phyloP scores from a whole-genome alignment of 2,329 filamentous ascomycete genomes.

The Balansia obtecta region DNA sequence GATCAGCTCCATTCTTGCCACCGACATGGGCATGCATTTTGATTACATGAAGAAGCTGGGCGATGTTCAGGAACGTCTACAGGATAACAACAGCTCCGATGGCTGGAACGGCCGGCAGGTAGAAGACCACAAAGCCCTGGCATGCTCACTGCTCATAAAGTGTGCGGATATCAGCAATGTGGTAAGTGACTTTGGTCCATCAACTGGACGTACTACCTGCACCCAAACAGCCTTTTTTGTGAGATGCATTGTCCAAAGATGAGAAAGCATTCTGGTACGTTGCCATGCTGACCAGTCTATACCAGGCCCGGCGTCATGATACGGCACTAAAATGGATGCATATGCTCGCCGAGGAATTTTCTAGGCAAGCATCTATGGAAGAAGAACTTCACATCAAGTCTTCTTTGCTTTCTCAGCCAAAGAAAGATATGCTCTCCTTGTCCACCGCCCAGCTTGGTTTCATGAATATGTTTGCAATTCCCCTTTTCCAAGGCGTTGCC shows the following conservation, averaged over 20 bases:
- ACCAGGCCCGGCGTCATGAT: slow-evolving; percentile 69
- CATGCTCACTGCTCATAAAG: slow-evolving; percentile 91
- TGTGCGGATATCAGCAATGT: slow-evolving; percentile 99
- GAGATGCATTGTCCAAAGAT: too few relatives aligned
- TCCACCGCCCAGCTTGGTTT: slow-evolving; percentile 86
- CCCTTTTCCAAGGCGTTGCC: slow-evolving; percentile 78
- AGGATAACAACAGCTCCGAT: slow-evolving; percentile 51
- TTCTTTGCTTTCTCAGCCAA: slow-evolving; percentile 72
- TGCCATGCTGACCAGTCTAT: background rate
- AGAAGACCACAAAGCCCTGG: slow-evolving; percentile 64
- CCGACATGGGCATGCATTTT: slow-evolving; percentile 94
- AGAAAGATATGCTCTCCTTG: slow-evolving; percentile 71
- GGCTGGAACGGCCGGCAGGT: slow-evolving; percentile 66
- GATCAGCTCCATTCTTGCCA: slow-evolving; percentile 95
- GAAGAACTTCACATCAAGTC: slow-evolving; percentile 75
- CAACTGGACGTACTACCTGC: too few relatives aligned
- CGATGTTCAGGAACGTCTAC: slow-evolving; percentile 67
- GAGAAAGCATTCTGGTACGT: too few relatives aligned
- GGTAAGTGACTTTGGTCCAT: slow-evolving; percentile 40
- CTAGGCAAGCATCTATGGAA: slow-evolving; percentile 87
- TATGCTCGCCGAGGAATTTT: slow-evolving; percentile 91
- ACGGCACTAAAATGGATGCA: slow-evolving; percentile 82
- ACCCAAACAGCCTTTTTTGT: too few relatives aligned
- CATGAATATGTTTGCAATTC: slow-evolving; percentile 91
- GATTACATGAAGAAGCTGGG: slow-evolving; percentile 87